A percentile compares a stretch with the other conserved stretches of the same genome.
Conservation (phyloP, 768 basidiomycete genomes). For the Tephrocybe sp. region DNA sequence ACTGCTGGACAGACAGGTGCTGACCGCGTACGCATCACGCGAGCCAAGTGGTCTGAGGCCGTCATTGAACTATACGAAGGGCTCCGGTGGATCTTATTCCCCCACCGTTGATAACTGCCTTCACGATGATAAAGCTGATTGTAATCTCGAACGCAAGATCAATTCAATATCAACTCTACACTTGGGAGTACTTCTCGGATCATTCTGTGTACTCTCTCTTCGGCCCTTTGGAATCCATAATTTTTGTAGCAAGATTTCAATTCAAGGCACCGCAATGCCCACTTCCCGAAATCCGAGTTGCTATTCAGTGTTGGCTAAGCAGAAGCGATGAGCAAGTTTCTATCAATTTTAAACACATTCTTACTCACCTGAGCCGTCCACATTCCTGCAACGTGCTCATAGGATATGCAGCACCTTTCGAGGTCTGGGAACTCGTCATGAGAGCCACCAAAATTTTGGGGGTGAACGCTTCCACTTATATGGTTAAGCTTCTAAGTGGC, state of each 20-base stretch:
- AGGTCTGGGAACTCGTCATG: background rate
- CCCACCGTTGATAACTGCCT: slow-evolving; percentile 34
- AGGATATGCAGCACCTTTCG: background rate
- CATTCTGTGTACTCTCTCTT: background rate
- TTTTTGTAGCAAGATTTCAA: background rate
- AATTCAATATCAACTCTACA: background rate
- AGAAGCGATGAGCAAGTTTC: background rate
- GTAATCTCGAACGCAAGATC: background rate
- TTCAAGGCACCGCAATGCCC: background rate
- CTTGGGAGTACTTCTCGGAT: background rate
- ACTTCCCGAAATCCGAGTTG: background rate
- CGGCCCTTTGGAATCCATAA: background rate
- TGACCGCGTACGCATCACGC: background rate
- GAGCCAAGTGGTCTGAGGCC: slow-evolving; percentile 6
- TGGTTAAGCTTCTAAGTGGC: too few relatives aligned
- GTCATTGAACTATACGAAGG: slow-evolving; percentile 37
- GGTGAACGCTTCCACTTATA: background rate
- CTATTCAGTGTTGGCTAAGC: background rate
- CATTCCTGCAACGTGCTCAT: background rate
- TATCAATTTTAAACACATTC: too few relatives aligned
- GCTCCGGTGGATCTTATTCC: slow-evolving; percentile 50
- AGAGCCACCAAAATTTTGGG: background rate
- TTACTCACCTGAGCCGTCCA: background rate
- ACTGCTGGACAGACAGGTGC: background rate
- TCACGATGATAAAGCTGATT: background rate